Evolutionary conservation across 345 rosid species (phyloP).

Genomic region (Brassica incana): DNA sequence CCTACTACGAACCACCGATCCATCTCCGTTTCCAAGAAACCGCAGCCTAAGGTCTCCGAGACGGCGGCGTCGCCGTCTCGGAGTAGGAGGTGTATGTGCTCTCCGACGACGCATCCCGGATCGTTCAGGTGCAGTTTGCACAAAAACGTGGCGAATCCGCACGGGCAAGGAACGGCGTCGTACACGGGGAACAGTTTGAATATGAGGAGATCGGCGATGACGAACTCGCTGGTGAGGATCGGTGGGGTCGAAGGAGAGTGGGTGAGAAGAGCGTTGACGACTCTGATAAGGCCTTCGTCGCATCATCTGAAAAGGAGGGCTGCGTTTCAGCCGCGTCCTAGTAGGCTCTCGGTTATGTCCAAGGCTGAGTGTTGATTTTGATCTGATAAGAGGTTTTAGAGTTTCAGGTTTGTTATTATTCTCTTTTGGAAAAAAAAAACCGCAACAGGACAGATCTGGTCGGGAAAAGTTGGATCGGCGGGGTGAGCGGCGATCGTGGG

Average conservation of each 20-base stretch:
- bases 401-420: constrained; percentile 30
- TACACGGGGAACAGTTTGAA: constrained; percentile 62
- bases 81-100: constrained; percentile 74
- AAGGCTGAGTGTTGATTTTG: constrained; percentile 42
- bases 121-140: constrained; percentile 80
- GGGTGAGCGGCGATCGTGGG: constrained; percentile 4
- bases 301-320: constrained; percentile 73
- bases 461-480: neutral
- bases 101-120: constrained; percentile 85
- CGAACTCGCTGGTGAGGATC: constrained; percentile 79
- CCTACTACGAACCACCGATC: constrained; percentile 49
- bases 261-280: constrained; percentile 80
- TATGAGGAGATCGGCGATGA: constrained; percentile 89
- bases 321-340: constrained; percentile 64
- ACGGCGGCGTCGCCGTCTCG: neutral
- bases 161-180: constrained; percentile 42
- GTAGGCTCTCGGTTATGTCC: constrained; percentile 71
- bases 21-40: constrained; percentile 48
- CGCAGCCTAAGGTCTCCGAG: constrained; percentile 35
- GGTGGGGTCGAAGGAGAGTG: constrained; percentile 95
- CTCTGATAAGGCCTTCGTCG: constrained; percentile 85
- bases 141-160: constrained; percentile 43
- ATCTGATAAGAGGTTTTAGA: too few relatives aligned
- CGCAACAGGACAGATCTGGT: constrained; percentile 22
- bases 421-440: constrained; percentile 5